phyloP scores from a whole-genome alignment of 1,139 yeast genomes.

The Wickerhamiella pararugosa region DNA sequence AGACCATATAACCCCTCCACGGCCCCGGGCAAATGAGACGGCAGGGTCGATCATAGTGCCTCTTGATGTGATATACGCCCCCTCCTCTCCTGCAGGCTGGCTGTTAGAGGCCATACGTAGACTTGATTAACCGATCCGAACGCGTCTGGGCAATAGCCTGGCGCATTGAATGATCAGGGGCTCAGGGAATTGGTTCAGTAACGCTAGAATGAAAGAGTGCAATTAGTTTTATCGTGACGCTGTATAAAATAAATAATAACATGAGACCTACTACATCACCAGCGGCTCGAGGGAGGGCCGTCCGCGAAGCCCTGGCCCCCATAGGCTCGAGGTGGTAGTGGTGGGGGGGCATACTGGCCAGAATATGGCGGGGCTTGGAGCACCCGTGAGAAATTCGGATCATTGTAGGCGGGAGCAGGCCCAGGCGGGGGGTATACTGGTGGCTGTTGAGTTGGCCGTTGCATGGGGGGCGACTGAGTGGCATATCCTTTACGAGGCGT shows the following conservation, averaged over 20 bases:
- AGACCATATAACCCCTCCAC: too few relatives aligned
- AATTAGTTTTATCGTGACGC: neutral
- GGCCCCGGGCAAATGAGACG: too few relatives aligned
- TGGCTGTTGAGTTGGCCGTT: neutral
- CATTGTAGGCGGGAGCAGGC: slow-evolving; percentile 6
- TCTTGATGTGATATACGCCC: neutral
- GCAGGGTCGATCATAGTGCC: too few relatives aligned
- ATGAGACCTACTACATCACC: neutral
- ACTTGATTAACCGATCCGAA: neutral
- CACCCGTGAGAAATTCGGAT: slow-evolving; percentile 2
- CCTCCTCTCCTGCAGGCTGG: neutral
- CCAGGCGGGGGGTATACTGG: slow-evolving; percentile 2
- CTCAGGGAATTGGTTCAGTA: neutral
- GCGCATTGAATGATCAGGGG: neutral
- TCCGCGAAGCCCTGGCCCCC: neutral
- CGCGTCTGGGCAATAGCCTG: neutral
- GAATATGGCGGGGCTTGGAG: neutral
- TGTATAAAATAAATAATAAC: neutral
- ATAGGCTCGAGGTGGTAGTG: slow-evolving; percentile 1
- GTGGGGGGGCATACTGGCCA: neutral
- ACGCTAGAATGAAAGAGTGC: neutral
- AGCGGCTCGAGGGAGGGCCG: neutral
- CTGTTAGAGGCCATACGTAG: neutral
- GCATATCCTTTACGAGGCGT: neutral
- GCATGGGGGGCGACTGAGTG: neutral